phyloP scores from a whole-genome alignment of 768 basidiomycete species.

The Hortiboletus flavorubellus region DNA sequence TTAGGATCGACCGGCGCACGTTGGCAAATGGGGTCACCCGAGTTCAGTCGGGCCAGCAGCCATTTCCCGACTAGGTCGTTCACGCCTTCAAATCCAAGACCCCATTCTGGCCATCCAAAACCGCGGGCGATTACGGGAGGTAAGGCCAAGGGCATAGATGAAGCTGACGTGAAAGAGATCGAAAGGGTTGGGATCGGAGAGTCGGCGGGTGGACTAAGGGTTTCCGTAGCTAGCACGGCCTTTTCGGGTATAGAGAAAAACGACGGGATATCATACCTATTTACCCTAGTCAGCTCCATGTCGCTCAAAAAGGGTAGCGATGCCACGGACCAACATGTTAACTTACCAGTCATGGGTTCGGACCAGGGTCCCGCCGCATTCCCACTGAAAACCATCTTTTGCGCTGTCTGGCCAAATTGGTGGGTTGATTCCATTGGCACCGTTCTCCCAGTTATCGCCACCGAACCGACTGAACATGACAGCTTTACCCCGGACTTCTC shows the following conservation, averaged over 20 bases:
- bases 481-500: constrained; percentile 82
- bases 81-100: constrained; percentile 82
- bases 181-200: constrained; percentile 48
- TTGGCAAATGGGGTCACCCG: neutral
- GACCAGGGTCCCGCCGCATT: constrained; percentile 64
- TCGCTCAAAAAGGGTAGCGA: neutral
- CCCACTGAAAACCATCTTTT: constrained; percentile 74
- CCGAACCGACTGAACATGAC: constrained; percentile 82
- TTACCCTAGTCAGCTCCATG: constrained; percentile 1
- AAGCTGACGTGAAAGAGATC: constrained; percentile 80
- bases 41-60: constrained; percentile 53
- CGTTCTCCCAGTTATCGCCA: constrained; percentile 65
- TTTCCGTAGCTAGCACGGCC: constrained; percentile 49
- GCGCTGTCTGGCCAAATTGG: constrained; percentile 79
- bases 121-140: constrained; percentile 78
- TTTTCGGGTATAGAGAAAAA: constrained; percentile 88
- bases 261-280: constrained; percentile 77
- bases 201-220: constrained; percentile 44
- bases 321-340: neutral
- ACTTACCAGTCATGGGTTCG: constrained; percentile 83
- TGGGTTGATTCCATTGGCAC: constrained; percentile 85
- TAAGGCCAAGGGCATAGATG: constrained; percentile 75
- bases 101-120: constrained; percentile 75
- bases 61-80: constrained; percentile 73
- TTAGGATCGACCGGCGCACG: neutral